Conservation (phyloP, 495 filamentous ascomycete species). For the Pseudotulostoma volvatum region DNA sequence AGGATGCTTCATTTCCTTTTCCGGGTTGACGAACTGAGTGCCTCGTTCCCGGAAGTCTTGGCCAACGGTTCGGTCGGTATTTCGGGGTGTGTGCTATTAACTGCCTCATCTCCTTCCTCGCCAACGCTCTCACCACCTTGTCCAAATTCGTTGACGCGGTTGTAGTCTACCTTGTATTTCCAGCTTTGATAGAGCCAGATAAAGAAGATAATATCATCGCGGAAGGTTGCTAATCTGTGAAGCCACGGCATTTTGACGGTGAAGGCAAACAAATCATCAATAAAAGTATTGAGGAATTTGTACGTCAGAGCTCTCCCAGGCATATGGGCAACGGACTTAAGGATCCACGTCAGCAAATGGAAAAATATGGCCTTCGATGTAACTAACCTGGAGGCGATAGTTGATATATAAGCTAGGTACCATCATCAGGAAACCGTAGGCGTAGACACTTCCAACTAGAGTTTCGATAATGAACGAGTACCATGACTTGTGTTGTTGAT, state of each 20-base stretch:
- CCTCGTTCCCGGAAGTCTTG: conserved; percentile 20
- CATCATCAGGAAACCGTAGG: conserved; percentile 99
- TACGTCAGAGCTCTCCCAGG: conserved; percentile 90
- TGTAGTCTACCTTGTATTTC: conserved; percentile 85
- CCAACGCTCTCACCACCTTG: conserved; percentile 85
- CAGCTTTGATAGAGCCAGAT: conserved; percentile 93
- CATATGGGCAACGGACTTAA: conserved; percentile 86
- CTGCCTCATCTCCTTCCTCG: conserved; percentile 34
- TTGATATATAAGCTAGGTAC: conserved; percentile 96
- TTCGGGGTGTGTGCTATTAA: conserved; percentile 21
- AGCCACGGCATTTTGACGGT: conserved; percentile 98
- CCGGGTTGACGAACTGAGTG: conserved; percentile 19
- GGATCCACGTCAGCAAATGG: conserved; percentile 7
- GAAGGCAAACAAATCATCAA: conserved; percentile 85
- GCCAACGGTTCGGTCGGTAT: conserved; percentile 15
- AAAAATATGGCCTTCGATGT: too few species aligned
- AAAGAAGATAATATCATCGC: conserved; percentile 97
- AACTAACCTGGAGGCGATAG: conserved; percentile 72
- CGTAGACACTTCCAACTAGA: conserved; percentile 89
- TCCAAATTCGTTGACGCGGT: conserved; percentile 90
- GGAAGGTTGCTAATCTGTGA: conserved; percentile 82
- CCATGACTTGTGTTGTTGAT: conserved; percentile 96
- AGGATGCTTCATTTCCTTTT: conserved; percentile 28
- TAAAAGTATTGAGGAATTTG: conserved; percentile 78
- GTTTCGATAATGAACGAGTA: conserved; percentile 87